Conservation (phyloP, 495 filamentous ascomycete species). For the Penicillium cosmopolitanum region DNA sequence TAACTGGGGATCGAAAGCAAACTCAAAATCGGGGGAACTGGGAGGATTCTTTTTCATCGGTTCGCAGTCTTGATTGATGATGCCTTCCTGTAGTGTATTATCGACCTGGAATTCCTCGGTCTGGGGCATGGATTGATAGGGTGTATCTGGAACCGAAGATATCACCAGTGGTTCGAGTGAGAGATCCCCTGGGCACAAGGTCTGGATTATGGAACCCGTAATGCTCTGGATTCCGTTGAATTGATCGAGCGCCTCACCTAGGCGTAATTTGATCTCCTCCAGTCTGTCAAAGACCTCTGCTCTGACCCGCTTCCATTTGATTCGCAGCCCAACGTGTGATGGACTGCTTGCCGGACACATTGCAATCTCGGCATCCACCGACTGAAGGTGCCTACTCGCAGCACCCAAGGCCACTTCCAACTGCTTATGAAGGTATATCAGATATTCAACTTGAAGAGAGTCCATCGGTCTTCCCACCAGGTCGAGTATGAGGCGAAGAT, state of each 20-base stretch:
- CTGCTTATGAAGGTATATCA: background rate
- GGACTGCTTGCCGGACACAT: background rate
- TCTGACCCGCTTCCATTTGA: conserved; percentile 3
- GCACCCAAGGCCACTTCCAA: background rate
- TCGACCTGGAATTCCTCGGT: background rate
- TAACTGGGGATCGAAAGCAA: background rate
- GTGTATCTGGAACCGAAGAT: background rate
- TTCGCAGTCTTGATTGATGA: background rate
- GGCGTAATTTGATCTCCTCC: background rate
- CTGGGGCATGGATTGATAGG: background rate
- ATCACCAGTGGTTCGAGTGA: background rate
- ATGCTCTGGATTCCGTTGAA: background rate
- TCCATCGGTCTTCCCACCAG: background rate
- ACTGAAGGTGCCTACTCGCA: background rate
- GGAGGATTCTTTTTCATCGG: background rate
- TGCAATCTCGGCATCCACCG: background rate
- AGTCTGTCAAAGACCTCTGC: background rate
- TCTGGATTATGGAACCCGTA: background rate
- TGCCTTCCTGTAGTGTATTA: background rate
- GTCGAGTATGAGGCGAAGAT: background rate
- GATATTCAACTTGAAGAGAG: background rate
- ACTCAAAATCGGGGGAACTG: background rate
- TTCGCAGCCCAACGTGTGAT: background rate
- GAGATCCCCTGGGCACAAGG: background rate
- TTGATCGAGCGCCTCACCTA: background rate